Conservation (phyloP, 768 basidiomycete species). For the Lentinula guzmanii region DNA sequence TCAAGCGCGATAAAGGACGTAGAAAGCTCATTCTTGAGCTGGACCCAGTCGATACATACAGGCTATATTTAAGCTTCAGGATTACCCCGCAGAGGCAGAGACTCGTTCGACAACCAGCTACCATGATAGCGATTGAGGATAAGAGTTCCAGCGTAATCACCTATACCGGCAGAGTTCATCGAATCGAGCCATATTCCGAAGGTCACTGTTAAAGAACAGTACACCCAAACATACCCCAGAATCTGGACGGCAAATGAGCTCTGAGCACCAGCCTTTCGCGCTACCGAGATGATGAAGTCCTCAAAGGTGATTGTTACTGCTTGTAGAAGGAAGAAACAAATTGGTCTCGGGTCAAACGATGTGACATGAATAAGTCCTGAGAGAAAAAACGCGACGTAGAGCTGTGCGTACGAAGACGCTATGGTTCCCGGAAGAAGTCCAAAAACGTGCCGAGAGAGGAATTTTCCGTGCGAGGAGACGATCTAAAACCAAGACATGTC, state of each 20-base stretch:
- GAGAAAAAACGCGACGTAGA: background rate
- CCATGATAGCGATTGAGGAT: conserved; percentile 4
- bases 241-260: background rate
- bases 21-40: no score
- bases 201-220: background rate
- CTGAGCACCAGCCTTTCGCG: background rate
- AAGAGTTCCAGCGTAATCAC: background rate
- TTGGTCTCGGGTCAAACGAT: background rate
- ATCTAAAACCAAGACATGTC: background rate
- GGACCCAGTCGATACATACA: no score
- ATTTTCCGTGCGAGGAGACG: background rate
- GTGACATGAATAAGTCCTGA: background rate
- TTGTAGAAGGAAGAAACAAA: background rate
- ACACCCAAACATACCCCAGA: background rate
- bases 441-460: background rate
- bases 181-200: background rate
- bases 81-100: no score
- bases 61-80: no score
- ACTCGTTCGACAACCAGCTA: no score
- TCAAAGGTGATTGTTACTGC: background rate
- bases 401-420: background rate
- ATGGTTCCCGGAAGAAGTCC: background rate
- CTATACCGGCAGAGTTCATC: background rate
- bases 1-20: no score
- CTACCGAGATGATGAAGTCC: background rate